These are phyloP conservation scores for Juglanconis juglandina DNA, from an alignment of 2,329 filamentous ascomycete species.

Conservation along the genomic window DNA sequence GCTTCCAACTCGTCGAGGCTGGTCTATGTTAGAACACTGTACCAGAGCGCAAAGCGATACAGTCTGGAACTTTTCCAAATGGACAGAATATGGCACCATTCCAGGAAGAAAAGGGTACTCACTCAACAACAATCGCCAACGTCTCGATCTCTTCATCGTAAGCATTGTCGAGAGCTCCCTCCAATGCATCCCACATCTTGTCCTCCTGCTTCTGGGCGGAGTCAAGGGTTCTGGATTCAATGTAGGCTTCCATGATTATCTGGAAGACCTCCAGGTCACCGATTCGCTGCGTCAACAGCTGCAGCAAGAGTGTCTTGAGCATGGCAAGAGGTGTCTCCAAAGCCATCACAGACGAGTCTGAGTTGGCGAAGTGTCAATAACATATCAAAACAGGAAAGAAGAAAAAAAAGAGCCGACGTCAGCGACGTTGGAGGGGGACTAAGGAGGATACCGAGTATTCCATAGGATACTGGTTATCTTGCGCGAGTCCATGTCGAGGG, in stretches of 20 bases:
- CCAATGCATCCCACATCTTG: background rate
- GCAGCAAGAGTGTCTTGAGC: background rate
- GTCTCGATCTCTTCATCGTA: background rate
- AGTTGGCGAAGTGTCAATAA: background rate
- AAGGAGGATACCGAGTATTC: no score
- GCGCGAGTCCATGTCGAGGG: no score
- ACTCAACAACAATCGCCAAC: background rate
- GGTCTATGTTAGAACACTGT: no score
- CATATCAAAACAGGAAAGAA: background rate
- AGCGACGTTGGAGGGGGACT: no score
- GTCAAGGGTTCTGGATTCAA: background rate
- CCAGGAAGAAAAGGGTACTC: no score
- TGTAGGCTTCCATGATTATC: background rate
- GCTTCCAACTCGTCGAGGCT: background rate
- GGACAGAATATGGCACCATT: no score
- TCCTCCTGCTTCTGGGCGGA: background rate
- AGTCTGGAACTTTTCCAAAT: no score
- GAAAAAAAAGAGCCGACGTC: no score
- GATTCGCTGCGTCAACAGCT: background rate
- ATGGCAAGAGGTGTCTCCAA: background rate
- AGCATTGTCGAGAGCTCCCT: background rate
- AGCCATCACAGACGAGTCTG: background rate
- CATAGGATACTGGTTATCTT: no score
- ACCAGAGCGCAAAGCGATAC: no score
- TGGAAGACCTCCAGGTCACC: background rate